These are phyloP conservation scores for Podospora didyma DNA, from an alignment of 495 filamentous ascomycete genomes.

Conservation along the genomic window DNA sequence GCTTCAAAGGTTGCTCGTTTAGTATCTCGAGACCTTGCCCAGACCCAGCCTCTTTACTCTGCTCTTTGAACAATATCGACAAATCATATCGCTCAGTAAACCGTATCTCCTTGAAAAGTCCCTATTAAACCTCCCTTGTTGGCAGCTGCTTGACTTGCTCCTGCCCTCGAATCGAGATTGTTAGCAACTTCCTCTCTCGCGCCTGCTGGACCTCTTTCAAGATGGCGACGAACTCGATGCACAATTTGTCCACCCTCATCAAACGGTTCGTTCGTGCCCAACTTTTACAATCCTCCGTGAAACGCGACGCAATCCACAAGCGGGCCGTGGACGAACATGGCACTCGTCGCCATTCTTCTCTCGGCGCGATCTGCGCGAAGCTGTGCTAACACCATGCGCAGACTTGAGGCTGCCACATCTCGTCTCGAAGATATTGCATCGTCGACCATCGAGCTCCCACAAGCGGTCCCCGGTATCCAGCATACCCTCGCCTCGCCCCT, in stretches of 20 bases:
- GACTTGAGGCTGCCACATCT: slow-evolving; percentile 95
- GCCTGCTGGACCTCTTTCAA: slow-evolving; percentile 27
- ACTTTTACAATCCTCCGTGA: background rate
- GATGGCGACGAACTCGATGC: slow-evolving; percentile 69
- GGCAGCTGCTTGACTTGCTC: background rate
- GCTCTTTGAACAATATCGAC: background rate
- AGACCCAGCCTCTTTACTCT: background rate
- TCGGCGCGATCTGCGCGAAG: background rate
- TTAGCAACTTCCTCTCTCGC: background rate
- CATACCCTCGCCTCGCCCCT: slow-evolving; percentile 30
- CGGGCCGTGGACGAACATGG: background rate
- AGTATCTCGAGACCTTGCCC: background rate
- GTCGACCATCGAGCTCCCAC: slow-evolving; percentile 57
- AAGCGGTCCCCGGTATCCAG: slow-evolving; percentile 38
- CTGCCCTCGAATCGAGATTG: background rate
- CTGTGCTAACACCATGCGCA: slow-evolving; percentile 40
- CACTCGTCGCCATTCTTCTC: background rate
- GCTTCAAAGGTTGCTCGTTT: background rate
- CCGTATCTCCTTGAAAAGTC: too few species aligned
- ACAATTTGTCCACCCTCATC: slow-evolving; percentile 95
- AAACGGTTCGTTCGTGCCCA: slow-evolving; percentile 73
- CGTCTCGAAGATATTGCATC: slow-evolving; percentile 93
- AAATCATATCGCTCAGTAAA: background rate
- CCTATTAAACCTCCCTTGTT: background rate
- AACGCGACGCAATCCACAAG: background rate